Base-by-base conservation (phyloP, 2,329 filamentous ascomycete species). In the Verruconis gallopava region DNA sequence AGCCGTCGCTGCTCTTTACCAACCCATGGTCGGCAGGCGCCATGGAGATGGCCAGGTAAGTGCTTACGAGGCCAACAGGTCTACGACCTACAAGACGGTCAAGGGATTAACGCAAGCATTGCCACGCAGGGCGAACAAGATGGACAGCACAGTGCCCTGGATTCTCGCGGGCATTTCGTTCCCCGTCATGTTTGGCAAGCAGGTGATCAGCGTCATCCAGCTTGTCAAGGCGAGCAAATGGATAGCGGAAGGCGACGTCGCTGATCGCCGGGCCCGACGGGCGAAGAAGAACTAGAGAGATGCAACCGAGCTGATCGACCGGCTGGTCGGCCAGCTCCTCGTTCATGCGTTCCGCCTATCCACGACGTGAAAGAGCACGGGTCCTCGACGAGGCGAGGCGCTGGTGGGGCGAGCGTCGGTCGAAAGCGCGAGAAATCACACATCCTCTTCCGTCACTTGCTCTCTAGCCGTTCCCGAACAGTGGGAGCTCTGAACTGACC, bases 131-230 rank as follows among this genome's bases (percentile, higher is more conserved):
- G 88, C 86, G 43, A 96, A 95, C 71, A 96, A 96, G 57, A 69
- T 71, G 66, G 66, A 69, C 53, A 66, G 63, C 38, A 64, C 58
- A 1, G 55, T 76, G 54, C 82, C 83, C 1, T 86, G 82, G 91
- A 72, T 91, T 38, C 71, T 96, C 48, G 82, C 84, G 35, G 75
- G 76, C 19, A 64, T 93, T 52, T 88, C 83, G 54, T 77, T 81
- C 51, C 88, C 88, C 11, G 69, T 95, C 58, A 96, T 96, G 88
- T 67, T 77, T 18, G 71, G 79, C 51, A 98, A 98, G 73, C 91
- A 98, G 60, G 72, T 82, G 55, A 85, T 96, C 70, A 98, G 98
- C 55, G 72, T 95, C 39, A 73, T 96, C 37, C 91, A 98, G 68
- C 73, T 98, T 52, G 75, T 93, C 55, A 93, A 95, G 63, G 91